Evolutionary conservation across 2,329 filamentous ascomycete genomes (phyloP).

Genomic region (Microcyclosporella mali): DNA sequence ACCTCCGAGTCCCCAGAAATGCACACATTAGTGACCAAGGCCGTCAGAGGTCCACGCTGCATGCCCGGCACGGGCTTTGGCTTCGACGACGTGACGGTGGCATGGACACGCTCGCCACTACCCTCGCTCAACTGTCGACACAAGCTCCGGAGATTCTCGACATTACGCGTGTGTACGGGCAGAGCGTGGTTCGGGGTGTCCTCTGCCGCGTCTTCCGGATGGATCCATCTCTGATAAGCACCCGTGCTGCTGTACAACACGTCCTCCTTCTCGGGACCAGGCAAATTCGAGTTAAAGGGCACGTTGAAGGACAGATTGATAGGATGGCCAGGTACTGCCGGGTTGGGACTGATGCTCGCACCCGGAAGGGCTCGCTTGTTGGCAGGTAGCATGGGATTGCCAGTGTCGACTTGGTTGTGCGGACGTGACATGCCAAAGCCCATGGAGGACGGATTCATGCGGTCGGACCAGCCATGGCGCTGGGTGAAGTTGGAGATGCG

Average conservation of each 20-base stretch:
- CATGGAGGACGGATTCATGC: slow-evolving; percentile 52
- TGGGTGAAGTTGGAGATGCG: slow-evolving; percentile 64
- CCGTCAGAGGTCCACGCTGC: slow-evolving; percentile 45
- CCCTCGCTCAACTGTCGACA: slow-evolving; percentile 73
- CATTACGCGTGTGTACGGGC: slow-evolving; percentile 84
- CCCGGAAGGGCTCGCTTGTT: slow-evolving; percentile 49
- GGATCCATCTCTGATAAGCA: slow-evolving; percentile 86
- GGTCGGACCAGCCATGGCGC: slow-evolving; percentile 54
- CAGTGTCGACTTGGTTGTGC: slow-evolving; percentile 34
- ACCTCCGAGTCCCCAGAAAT: slow-evolving; percentile 81
- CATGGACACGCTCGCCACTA: slow-evolving; percentile 62
- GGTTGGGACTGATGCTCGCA: slow-evolving; percentile 42
- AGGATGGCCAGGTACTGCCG: slow-evolving; percentile 65
- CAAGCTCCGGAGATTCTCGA: slow-evolving; percentile 69
- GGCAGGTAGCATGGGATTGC: slow-evolving; percentile 12
- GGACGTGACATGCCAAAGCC: slow-evolving; percentile 58
- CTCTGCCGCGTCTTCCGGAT: slow-evolving; percentile 79
- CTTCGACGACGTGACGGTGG: slow-evolving; percentile 74
- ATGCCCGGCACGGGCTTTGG: slow-evolving; percentile 56
- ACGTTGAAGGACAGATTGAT: slow-evolving; percentile 97
- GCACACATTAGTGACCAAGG: slow-evolving; percentile 72
- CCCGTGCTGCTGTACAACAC: slow-evolving; percentile 86
- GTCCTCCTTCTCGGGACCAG: slow-evolving; percentile 88
- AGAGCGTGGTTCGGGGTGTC: slow-evolving; percentile 80
- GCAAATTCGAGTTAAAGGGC: slow-evolving; percentile 85